These are phyloP conservation scores for Leucocoprinus leucothites DNA, from an alignment of 768 basidiomycete species.

Conservation along the genomic window DNA sequence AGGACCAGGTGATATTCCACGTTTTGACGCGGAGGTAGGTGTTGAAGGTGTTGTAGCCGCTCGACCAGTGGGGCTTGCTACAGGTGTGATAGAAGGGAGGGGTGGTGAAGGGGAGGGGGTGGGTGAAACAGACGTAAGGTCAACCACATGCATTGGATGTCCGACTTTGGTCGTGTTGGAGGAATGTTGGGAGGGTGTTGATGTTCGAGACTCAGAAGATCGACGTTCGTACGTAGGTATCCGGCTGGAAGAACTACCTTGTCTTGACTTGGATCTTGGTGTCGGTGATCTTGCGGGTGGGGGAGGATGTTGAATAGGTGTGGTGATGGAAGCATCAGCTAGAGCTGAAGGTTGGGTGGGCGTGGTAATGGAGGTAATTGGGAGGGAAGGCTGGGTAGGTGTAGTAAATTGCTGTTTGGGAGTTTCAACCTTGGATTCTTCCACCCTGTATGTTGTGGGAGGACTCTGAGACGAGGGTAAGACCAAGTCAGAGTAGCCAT, in stretches of 20 bases:
- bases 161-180: slow-evolving; percentile 10
- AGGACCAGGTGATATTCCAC: slow-evolving; percentile 26
- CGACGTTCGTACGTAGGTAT: slow-evolving; percentile 40
- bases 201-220: slow-evolving; percentile 44
- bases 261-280: slow-evolving; percentile 30
- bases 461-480: slow-evolving; percentile 7
- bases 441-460: background rate
- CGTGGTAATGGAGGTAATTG: slow-evolving; percentile 21
- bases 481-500: slow-evolving; percentile 12
- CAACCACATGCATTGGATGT: slow-evolving; percentile 23
- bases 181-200: slow-evolving; percentile 36
- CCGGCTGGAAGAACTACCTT: slow-evolving; percentile 30
- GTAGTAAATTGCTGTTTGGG: slow-evolving; percentile 3
- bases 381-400: slow-evolving; percentile 18
- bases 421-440: background rate
- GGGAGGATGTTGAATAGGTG: slow-evolving; percentile 24
- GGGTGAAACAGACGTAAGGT: slow-evolving; percentile 22
- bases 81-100: slow-evolving; percentile 26
- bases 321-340: slow-evolving; percentile 26
- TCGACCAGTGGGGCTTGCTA: slow-evolving; percentile 15
- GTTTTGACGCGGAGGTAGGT: slow-evolving; percentile 18
- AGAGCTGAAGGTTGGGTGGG: slow-evolving; percentile 16
- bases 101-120: slow-evolving; percentile 27
- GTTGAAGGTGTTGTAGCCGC: slow-evolving; percentile 1
- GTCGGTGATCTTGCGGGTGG: slow-evolving; percentile 26